phyloP scores from a whole-genome alignment of 106 monocot species.

The Dendrobium catenatum region DNA sequence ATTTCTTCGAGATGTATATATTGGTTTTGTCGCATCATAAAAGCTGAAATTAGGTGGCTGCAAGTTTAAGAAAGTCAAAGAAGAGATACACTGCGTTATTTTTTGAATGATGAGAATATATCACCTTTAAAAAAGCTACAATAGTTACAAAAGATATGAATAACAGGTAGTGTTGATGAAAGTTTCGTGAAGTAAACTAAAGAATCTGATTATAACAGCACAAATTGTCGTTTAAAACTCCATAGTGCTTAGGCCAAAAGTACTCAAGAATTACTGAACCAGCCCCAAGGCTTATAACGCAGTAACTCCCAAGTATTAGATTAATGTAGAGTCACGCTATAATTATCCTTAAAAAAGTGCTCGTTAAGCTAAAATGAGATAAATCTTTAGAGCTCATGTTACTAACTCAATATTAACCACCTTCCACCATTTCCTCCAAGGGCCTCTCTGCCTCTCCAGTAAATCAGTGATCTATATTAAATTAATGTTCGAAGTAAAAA shows the following conservation, averaged over 20 bases:
- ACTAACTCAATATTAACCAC: not conserved
- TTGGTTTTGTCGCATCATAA: conserved; percentile 88
- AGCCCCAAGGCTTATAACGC: no score
- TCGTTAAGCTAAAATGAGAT: not conserved
- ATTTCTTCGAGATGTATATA: conserved; percentile 86
- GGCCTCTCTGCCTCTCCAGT: not conserved
- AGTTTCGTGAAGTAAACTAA: not conserved
- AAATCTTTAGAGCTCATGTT: not conserved
- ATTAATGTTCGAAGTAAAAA: not conserved
- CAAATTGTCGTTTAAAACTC: not conserved
- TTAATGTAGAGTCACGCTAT: no score
- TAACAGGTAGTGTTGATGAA: no score
- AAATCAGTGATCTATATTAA: not conserved
- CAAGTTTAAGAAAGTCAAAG: not conserved
- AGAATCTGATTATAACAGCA: not conserved
- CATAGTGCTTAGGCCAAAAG: no score
- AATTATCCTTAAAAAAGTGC: not conserved
- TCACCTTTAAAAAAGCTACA: not conserved
- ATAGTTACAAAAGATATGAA: no score
- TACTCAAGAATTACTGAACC: no score
- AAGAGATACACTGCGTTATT: not conserved
- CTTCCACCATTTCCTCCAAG: not conserved
- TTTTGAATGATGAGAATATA: not conserved
- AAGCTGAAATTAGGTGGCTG: conserved; percentile 94
- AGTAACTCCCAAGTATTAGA: no score